Evolutionary conservation across 306 rosid genomes (phyloP), one percentile per base, ranked within the genome.

Genomic region (Malus asiatica): DNA sequence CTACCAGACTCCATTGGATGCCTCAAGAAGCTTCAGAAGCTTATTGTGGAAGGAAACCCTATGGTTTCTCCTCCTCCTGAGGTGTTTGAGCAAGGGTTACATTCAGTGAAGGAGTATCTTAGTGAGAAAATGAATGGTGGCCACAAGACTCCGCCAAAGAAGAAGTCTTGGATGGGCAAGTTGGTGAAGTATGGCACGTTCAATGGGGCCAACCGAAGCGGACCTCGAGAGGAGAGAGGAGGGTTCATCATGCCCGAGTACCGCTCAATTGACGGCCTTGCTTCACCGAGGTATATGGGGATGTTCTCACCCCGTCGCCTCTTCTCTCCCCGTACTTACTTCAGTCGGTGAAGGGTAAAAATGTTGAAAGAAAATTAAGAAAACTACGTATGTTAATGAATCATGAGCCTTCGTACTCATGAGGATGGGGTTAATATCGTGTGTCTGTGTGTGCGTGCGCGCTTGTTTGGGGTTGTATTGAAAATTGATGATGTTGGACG

Each of bases 291-390:
- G 8, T 78, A 79, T 32, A 42, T 82, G 88, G 89, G 87, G 4
- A 90, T 87, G 91, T 90, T 94, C 76, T 90, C 98, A 0, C 90
- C 98, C 0, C 96, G 91, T 1, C 95, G 93, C n/a, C 86, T 95
- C 64, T 90, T 92, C 88, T 88, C 97, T 0, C 85, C 96, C 0
- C 92, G 89, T 3, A 80, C 22, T 48, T 85, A 77, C 74, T 85
- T 81, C 70, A 81, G 20, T 73, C 83, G 81, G 46, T 90, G 69
- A 88, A 19, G 63, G 62, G 60, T 22, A 30, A 30, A 20, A 29
- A 4, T 20, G 27, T n/a, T 55, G 4, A 4, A 14, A 4, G 42
- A 58, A 10, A 40, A 23, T 1, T 6, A 30, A 64, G 44, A 73
- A 40, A 15, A 42, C 2, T 4, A 58, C 44, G 14, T 57, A 20